These are phyloP conservation scores for Blastocystis sp. DNA, from an alignment of 352 stramenopile genomes.

Conservation along the genomic window DNA sequence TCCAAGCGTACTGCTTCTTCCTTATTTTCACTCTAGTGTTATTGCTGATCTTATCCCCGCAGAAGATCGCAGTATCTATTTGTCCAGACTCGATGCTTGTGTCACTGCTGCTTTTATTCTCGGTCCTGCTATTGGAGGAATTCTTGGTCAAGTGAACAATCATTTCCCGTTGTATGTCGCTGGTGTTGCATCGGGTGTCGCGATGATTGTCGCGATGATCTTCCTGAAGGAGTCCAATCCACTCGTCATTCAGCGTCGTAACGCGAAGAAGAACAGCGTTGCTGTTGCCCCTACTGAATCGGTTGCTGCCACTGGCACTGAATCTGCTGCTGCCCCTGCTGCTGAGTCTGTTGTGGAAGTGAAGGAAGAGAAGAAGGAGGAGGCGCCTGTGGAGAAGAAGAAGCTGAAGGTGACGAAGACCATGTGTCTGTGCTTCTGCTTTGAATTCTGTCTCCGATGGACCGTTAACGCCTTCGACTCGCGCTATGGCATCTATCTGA, in stretches of 20 bases:
- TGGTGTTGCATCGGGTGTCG: slow-evolving; percentile 17
- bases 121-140: slow-evolving; percentile 52
- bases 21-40: slow-evolving; percentile 8
- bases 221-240: slow-evolving; percentile 69
- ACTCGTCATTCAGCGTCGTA: background rate
- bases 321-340: background rate
- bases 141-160: slow-evolving; percentile 52
- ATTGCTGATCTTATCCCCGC: slow-evolving; percentile 62
- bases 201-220: slow-evolving; percentile 32
- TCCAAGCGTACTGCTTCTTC: background rate
- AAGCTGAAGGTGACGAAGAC: background rate
- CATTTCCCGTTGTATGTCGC: slow-evolving; percentile 57
- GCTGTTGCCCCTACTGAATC: background rate
- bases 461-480: slow-evolving; percentile 46
- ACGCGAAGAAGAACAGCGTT: background rate
- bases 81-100: slow-evolving; percentile 46
- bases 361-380: slow-evolving; percentile 6
- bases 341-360: background rate
- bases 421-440: slow-evolving; percentile 26
- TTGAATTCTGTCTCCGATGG: slow-evolving; percentile 46
- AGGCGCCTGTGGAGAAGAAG: background rate
- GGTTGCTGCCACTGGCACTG: background rate
- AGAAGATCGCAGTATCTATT: slow-evolving; percentile 51
- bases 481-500: slow-evolving; percentile 55
- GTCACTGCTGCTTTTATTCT: slow-evolving; percentile 42